phyloP scores from a whole-genome alignment of 1,139 yeast species.

The Meyerozyma guilliermondii region DNA sequence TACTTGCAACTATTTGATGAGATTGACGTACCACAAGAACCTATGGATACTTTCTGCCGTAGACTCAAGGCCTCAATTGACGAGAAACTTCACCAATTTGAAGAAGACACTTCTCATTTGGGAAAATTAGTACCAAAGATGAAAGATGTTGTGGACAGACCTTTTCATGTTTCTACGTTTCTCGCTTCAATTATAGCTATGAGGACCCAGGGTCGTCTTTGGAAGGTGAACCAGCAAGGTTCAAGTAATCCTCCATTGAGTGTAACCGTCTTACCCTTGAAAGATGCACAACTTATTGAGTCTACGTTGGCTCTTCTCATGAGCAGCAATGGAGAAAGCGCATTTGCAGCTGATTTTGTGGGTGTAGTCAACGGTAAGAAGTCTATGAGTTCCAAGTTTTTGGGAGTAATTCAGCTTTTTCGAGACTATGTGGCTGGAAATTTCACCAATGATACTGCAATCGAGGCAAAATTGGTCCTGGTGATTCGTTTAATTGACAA shows the following conservation, averaged over 20 bases:
- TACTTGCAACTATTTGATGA: slow-evolving; percentile 16
- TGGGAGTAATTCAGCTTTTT: slow-evolving; percentile 35
- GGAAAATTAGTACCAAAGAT: slow-evolving; percentile 11
- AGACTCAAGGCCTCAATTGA: neutral
- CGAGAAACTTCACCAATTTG: neutral
- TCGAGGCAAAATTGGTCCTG: slow-evolving; percentile 30
- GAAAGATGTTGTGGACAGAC: slow-evolving; percentile 7
- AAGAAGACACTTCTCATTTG: slow-evolving; percentile 4
- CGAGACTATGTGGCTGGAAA: slow-evolving; percentile 50
- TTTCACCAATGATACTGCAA: slow-evolving; percentile 32
- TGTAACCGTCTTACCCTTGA: slow-evolving; percentile 44
- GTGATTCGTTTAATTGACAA: slow-evolving; percentile 32
- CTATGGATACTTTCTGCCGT: neutral
- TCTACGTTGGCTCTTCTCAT: slow-evolving; percentile 26
- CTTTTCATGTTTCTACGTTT: slow-evolving; percentile 24
- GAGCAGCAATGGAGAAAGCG: slow-evolving; percentile 16
- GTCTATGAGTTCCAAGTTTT: slow-evolving; percentile 18
- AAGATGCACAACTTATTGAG: slow-evolving; percentile 24
- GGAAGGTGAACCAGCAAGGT: slow-evolving; percentile 34
- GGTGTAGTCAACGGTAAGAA: slow-evolving; percentile 13
- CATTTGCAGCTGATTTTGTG: slow-evolving; percentile 19
- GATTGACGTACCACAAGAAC: neutral
- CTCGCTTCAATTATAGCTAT: slow-evolving; percentile 43
- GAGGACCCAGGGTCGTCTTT: slow-evolving; percentile 42
- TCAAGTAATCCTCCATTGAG: slow-evolving; percentile 37